Conservation (phyloP, 2,329 filamentous ascomycete species). For the Colletotrichum sp. region DNA sequence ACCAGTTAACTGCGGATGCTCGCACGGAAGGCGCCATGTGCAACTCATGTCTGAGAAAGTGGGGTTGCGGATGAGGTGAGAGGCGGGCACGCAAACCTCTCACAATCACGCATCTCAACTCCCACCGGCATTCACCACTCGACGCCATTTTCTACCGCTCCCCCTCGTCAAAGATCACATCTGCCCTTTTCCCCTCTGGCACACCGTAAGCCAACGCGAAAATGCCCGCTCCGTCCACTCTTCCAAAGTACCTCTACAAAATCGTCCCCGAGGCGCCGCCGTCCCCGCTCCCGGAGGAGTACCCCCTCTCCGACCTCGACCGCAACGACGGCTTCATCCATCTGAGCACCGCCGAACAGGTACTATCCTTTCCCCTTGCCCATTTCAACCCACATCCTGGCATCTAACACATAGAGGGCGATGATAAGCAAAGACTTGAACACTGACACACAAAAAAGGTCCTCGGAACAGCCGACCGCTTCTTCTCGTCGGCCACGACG, state of each 20-base stretch:
- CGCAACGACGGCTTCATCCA: constrained; percentile 66
- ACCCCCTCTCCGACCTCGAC: constrained; percentile 66
- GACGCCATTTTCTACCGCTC: background rate
- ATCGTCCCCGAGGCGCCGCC: constrained; percentile 60
- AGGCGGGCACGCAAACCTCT: background rate
- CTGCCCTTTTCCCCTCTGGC: background rate
- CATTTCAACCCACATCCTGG: background rate
- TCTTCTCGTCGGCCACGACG: constrained; percentile 41
- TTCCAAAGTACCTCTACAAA: constrained; percentile 61
- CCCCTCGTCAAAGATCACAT: background rate
- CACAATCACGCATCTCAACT: background rate
- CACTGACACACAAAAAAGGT: constrained; percentile 34
- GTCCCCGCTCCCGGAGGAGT: constrained; percentile 55
- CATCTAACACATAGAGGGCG: background rate
- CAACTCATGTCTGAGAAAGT: background rate
- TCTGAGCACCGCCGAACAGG: constrained; percentile 62
- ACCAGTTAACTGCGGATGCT: background rate
- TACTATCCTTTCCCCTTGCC: constrained; percentile 21
- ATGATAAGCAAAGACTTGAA: background rate
- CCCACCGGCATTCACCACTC: background rate
- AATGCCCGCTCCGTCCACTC: constrained; percentile 28
- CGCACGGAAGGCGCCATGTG: background rate
- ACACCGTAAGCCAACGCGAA: background rate
- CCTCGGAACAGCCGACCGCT: constrained; percentile 48
- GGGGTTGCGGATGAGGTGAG: background rate